Percentiles rank a stretch among this genome's conserved stretches.
These are phyloP conservation scores for Aphanomyces cochlioides DNA, from an alignment of 352 stramenopile genomes.

Conservation along the genomic window DNA sequence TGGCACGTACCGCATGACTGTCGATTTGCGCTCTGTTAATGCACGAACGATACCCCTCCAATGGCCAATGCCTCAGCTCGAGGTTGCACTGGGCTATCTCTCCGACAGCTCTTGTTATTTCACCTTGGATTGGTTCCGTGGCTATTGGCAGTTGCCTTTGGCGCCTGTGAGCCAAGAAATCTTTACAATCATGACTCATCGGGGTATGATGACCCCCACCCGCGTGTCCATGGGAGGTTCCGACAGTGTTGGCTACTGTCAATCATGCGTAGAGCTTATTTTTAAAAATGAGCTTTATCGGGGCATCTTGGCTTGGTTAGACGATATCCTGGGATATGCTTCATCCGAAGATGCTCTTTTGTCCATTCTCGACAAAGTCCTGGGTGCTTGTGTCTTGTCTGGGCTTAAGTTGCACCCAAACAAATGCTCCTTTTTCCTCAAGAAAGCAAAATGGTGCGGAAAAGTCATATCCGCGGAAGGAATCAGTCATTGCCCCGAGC, in stretches of 20 bases:
- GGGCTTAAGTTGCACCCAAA: conserved; percentile 17
- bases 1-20: conserved; percentile 12
- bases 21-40: conserved; percentile 32
- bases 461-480: conserved; percentile 28
- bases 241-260: conserved; percentile 28
- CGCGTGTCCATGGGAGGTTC: conserved; percentile 27
- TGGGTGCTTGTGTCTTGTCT: not conserved
- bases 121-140: conserved; percentile 33
- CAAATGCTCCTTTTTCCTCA: conserved; percentile 18
- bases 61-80: conserved; percentile 32
- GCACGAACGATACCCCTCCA: conserved; percentile 29
- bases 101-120: conserved; percentile 30
- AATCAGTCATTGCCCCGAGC: conserved; percentile 20
- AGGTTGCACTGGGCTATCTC: conserved; percentile 3
- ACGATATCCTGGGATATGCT: conserved; percentile 26
- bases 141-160: conserved; percentile 32
- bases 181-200: conserved; percentile 27
- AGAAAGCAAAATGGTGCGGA: conserved; percentile 17
- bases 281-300: conserved; percentile 18
- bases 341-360: conserved; percentile 10
- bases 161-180: conserved; percentile 20
- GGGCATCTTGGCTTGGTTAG: conserved; percentile 17
- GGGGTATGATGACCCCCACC: conserved; percentile 26
- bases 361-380: conserved; percentile 15
- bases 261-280: conserved; percentile 1